Conservation (phyloP, 805 yeast genomes). For the Candida fluviatilis region DNA sequence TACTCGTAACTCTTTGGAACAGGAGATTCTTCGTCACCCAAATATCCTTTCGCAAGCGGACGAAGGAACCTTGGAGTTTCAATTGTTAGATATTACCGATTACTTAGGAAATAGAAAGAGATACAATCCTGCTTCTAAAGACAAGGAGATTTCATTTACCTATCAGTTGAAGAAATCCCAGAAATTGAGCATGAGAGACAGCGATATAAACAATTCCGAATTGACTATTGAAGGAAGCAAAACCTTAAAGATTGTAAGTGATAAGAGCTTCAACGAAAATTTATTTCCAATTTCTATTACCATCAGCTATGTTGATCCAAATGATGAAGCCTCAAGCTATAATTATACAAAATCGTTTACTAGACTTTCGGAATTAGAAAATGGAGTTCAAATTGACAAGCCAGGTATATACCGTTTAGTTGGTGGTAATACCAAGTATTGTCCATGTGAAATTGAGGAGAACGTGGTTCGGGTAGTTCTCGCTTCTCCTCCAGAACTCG, state of each 20-base stretch:
- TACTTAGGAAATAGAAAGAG: constrained; percentile 26
- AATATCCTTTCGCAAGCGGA: constrained; percentile 14
- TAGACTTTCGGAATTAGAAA: constrained; percentile 19
- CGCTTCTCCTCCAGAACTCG: constrained; percentile 38
- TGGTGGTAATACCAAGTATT: constrained; percentile 53
- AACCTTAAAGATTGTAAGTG: constrained; percentile 6
- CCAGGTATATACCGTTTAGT: constrained; percentile 68
- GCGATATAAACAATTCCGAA: constrained; percentile 6
- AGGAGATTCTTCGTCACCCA: constrained; percentile 28
- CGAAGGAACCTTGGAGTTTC: constrained; percentile 25
- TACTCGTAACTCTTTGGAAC: constrained; percentile 32
- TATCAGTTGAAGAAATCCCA: constrained; percentile 25
- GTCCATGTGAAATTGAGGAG: constrained; percentile 56
- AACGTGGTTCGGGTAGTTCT: constrained; percentile 36
- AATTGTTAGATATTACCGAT: constrained; percentile 29
- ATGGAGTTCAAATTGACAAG: constrained; percentile 36
- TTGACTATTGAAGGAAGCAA: constrained; percentile 9
- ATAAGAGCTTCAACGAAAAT: constrained; percentile 15
- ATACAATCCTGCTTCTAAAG: constrained; percentile 35
- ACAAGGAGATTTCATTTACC: constrained; percentile 29
- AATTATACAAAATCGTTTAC: constrained; percentile 23
- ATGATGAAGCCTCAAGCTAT: constrained; percentile 15
- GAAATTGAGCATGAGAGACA: constrained; percentile 17
- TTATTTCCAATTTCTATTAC: constrained; percentile 48
- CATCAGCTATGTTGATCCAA: constrained; percentile 23